phyloP scores from a whole-genome alignment of 106 monocot species.

The Dendrobium nobile region DNA sequence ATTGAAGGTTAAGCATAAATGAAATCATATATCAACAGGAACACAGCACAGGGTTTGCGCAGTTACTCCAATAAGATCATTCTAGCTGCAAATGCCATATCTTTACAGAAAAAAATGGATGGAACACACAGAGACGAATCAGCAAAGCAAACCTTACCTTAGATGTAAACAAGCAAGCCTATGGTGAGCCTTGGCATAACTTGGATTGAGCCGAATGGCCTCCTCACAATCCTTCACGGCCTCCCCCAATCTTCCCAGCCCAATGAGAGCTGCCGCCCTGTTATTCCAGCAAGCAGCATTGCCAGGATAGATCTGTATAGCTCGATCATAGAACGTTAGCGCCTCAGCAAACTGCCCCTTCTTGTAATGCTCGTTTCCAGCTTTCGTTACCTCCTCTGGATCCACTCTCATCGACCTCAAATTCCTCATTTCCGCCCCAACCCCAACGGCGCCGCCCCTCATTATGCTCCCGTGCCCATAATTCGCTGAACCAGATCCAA shows the following conservation, averaged over 20 bases:
- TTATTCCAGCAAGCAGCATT: conserved; percentile 66
- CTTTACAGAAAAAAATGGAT: not conserved
- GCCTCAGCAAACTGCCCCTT: conserved; percentile 57
- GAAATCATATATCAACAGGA: not conserved
- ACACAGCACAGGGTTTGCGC: not conserved
- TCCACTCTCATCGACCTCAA: conserved; percentile 12
- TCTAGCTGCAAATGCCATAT: not conserved
- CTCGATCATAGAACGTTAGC: conserved; percentile 48
- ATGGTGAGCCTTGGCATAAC: conserved; percentile 38
- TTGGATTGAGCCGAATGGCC: conserved; percentile 48
- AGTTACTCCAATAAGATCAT: not conserved
- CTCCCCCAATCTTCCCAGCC: conserved; percentile 49
- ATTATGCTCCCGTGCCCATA: conserved; percentile 87
- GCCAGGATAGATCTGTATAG: conserved; percentile 43
- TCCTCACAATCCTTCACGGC: conserved; percentile 59
- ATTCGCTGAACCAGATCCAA: conserved; percentile 63
- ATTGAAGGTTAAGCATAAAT: not conserved
- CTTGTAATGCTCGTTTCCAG: conserved; percentile 70
- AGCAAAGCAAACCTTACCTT: conserved; percentile 33
- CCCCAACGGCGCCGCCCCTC: conserved; percentile 25
- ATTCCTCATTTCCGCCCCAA: not conserved
- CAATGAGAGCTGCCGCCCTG: conserved; percentile 62
- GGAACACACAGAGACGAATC: not conserved
- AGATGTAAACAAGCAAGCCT: conserved; percentile 39
- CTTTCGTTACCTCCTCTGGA: conserved; percentile 52